A percentile compares a stretch with the other conserved stretches of the same genome.
These are phyloP conservation scores for Rhynchospora pubera DNA, from an alignment of 176 grass and related monocot species.

Conservation along the genomic window DNA sequence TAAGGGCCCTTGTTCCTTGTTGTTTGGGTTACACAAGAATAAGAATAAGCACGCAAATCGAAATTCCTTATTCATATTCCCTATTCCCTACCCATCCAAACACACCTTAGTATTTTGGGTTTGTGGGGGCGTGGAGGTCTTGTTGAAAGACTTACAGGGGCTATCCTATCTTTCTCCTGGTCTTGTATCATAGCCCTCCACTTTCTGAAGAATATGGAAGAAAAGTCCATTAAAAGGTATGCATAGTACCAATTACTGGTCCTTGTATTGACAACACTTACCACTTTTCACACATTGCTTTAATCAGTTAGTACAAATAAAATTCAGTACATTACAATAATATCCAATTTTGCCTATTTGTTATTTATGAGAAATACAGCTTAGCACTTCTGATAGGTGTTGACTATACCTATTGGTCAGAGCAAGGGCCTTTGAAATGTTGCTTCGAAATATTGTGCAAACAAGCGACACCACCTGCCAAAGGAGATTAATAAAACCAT, in stretches of 20 bases:
- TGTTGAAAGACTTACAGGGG: slow-evolving; percentile 62
- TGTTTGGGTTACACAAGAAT: no score
- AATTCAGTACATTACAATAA: not conserved
- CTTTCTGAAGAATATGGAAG: slow-evolving; percentile 54
- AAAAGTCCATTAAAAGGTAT: not conserved
- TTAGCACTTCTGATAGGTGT: not conserved
- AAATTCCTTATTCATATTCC: no score
- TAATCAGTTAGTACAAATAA: not conserved
- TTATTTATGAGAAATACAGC: slow-evolving; percentile 9
- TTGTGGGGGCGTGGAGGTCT: no score
- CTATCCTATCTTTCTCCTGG: slow-evolving; percentile 81
- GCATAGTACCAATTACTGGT: not conserved
- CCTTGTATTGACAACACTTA: not conserved
- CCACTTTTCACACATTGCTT: not conserved
- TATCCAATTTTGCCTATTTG: no score
- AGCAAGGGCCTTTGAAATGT: slow-evolving; percentile 88
- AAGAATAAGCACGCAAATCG: no score
- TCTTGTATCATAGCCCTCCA: slow-evolving; percentile 79
- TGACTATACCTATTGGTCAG: slow-evolving; percentile 71
- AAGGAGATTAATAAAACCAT: slow-evolving; percentile 17
- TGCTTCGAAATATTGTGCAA: slow-evolving; percentile 81
- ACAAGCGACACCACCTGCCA: slow-evolving; percentile 89
- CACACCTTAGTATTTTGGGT: no score
- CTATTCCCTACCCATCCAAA: no score
- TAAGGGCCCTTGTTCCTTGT: no score